A percentile compares a stretch with the other conserved stretches of the same genome.
Conservation (phyloP, 2,329 filamentous ascomycete genomes). For the Ramichloridium luteum region DNA sequence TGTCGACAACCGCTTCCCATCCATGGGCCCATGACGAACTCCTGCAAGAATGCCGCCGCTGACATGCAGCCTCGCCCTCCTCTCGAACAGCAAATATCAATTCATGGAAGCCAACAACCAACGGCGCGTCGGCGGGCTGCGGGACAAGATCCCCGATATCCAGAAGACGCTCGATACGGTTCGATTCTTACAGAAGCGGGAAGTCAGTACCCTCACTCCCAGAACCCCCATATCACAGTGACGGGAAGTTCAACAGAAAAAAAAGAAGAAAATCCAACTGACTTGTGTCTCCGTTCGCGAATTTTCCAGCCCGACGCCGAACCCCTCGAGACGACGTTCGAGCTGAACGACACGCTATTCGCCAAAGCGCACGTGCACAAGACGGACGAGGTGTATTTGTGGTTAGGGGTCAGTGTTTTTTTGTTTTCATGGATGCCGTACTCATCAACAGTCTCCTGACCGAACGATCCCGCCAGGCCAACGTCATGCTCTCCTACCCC, state of each 20-base stretch:
- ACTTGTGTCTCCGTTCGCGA: too few species aligned
- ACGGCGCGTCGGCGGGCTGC: slow-evolving; percentile 64
- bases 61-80: background rate
- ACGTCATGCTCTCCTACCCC: slow-evolving; percentile 94
- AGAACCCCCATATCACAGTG: too few species aligned
- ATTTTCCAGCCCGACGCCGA: slow-evolving; percentile 37
- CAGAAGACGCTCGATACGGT: slow-evolving; percentile 91
- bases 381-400: slow-evolving; percentile 87
- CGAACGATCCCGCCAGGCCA: slow-evolving; percentile 46
- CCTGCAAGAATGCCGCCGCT: background rate
- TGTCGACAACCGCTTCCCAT: too few species aligned
- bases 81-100: slow-evolving; percentile 76
- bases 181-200: slow-evolving; percentile 64
- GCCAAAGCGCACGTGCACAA: slow-evolving; percentile 72
- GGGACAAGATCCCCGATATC: slow-evolving; percentile 95
- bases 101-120: slow-evolving; percentile 97
- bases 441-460: background rate
- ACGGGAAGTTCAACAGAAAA: too few species aligned
- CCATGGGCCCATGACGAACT: too few species aligned
- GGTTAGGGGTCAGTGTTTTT: slow-evolving; percentile 61
- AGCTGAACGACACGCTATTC: slow-evolving; percentile 91
- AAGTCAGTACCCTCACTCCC: slow-evolving; percentile 35
- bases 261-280: too few species aligned
- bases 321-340: slow-evolving; percentile 82
- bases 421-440: background rate